A percentile compares a stretch with the other conserved stretches of the same genome.
phyloP scores from a whole-genome alignment of 768 basidiomycete species.

The Lactifluus piperatus region DNA sequence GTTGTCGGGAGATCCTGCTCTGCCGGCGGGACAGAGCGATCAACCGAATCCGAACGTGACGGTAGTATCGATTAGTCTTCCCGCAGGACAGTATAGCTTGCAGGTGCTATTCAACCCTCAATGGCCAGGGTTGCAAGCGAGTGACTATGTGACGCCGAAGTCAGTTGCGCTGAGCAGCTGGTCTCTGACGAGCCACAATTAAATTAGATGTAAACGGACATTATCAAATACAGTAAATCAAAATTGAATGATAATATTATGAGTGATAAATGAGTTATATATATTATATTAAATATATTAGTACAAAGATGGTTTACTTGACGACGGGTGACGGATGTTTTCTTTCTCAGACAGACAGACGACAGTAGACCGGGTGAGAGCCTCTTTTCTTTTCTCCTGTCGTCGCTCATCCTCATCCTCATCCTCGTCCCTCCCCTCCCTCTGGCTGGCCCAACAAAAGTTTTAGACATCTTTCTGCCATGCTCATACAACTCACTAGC shows the following conservation, averaged over 20 bases:
- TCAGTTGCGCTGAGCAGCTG: slow-evolving; percentile 65
- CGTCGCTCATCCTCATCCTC: slow-evolving; percentile 2
- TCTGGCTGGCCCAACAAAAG: slow-evolving; percentile 14
- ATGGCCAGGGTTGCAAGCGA: slow-evolving; percentile 62
- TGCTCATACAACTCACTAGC: slow-evolving; percentile 40
- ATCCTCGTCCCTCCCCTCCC: not conserved
- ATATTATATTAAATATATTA: too few species aligned
- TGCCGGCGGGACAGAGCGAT: slow-evolving; percentile 51
- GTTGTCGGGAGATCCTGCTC: slow-evolving; percentile 49
- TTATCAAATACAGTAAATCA: not conserved
- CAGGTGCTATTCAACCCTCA: slow-evolving; percentile 93
- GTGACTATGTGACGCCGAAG: slow-evolving; percentile 57
- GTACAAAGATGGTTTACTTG: too few species aligned
- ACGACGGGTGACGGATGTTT: too few species aligned
- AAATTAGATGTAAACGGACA: slow-evolving; percentile 8
- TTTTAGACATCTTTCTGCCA: slow-evolving; percentile 27
- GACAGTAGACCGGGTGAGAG: too few species aligned
- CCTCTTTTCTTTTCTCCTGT: not conserved
- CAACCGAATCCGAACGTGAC: slow-evolving; percentile 71
- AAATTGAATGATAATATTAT: too few species aligned
- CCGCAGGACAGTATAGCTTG: slow-evolving; percentile 64
- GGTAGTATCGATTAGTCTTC: slow-evolving; percentile 62
- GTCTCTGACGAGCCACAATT: slow-evolving; percentile 73
- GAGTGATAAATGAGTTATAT: too few species aligned
- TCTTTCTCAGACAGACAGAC: too few species aligned